Conservation (phyloP, 768 basidiomycete genomes). For the Hemileccinum rubropunctum region DNA sequence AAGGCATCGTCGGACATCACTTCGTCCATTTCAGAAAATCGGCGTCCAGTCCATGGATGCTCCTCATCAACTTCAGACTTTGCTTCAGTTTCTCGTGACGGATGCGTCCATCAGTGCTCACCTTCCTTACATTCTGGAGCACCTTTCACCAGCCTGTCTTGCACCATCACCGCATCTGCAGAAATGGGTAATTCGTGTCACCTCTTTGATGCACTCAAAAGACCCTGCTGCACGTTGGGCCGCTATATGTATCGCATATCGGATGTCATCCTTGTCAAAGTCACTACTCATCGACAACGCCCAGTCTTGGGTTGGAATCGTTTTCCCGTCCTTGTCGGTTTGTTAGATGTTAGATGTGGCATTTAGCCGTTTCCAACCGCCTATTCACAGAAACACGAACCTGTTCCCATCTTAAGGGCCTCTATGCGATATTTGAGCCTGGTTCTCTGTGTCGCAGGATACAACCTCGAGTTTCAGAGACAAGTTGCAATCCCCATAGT, state of each 20-base stretch:
- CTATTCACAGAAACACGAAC: constrained; percentile 62
- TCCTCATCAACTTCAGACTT: constrained; percentile 53
- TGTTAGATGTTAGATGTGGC: constrained; percentile 34
- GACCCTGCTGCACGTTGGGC: constrained; percentile 78
- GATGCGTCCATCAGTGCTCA: constrained; percentile 60
- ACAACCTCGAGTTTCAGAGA: constrained; percentile 77
- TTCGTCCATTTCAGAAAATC: too few relatives aligned
- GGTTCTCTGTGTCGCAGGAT: constrained; percentile 58
- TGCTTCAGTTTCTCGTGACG: constrained; percentile 69
- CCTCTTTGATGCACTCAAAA: constrained; percentile 74
- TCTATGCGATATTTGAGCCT: constrained; percentile 60
- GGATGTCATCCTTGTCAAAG: constrained; percentile 58
- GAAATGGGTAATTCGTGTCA: constrained; percentile 76
- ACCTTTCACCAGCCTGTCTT: constrained; percentile 53
- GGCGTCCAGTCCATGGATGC: constrained; percentile 37
- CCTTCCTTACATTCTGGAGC: constrained; percentile 55
- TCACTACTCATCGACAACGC: constrained; percentile 65
- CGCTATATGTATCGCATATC: constrained; percentile 71
- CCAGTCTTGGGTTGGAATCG: constrained; percentile 66
- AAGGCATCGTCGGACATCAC: constrained; percentile 10
- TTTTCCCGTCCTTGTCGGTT: constrained; percentile 68
- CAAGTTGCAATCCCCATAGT: constrained; percentile 72
- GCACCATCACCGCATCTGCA: constrained; percentile 60
- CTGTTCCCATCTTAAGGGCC: constrained; percentile 55
- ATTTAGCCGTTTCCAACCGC: constrained; percentile 12